Conservation (phyloP, 176 grass and related monocot genomes). For the Puya raimondii region DNA sequence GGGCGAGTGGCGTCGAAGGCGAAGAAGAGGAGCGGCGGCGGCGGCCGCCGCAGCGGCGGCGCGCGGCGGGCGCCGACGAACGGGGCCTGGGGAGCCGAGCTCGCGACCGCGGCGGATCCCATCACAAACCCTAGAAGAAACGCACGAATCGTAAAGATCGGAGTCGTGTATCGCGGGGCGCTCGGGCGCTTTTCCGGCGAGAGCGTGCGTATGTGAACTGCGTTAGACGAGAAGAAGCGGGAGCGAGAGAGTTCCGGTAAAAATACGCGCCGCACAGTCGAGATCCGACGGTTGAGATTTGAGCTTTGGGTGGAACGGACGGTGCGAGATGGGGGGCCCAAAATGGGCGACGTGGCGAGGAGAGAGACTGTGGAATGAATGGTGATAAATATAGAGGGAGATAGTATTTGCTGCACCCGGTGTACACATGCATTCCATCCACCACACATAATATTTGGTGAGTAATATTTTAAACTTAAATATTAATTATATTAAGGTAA, state of each 20-base stretch:
- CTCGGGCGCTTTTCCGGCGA: neutral
- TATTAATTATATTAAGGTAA: no score
- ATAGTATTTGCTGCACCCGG: neutral
- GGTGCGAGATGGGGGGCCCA: neutral
- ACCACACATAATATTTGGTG: no score
- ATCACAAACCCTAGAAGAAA: conserved; percentile 9
- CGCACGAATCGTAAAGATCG: neutral
- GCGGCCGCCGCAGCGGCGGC: conserved; percentile 20
- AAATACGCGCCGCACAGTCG: conserved; percentile 5
- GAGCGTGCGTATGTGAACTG: neutral
- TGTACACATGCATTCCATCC: no score
- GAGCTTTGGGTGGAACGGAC: conserved; percentile 2
- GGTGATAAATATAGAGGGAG: conserved; percentile 18
- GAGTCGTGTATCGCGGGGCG: conserved; percentile 9
- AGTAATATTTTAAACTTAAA: no score
- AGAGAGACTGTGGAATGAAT: neutral
- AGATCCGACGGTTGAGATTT: conserved; percentile 19
- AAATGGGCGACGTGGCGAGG: conserved; percentile 19
- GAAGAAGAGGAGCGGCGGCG: conserved; percentile 23
- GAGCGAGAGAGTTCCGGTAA: neutral
- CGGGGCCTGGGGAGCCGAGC: conserved; percentile 25
- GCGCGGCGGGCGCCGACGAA: conserved; percentile 26
- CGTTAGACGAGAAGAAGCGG: conserved; percentile 9
- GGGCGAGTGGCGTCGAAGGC: conserved; percentile 17
- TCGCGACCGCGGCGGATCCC: conserved; percentile 36